Evolutionary conservation across 805 yeast genomes (phyloP).

Genomic region (Nakazawaea ishiwadae): DNA sequence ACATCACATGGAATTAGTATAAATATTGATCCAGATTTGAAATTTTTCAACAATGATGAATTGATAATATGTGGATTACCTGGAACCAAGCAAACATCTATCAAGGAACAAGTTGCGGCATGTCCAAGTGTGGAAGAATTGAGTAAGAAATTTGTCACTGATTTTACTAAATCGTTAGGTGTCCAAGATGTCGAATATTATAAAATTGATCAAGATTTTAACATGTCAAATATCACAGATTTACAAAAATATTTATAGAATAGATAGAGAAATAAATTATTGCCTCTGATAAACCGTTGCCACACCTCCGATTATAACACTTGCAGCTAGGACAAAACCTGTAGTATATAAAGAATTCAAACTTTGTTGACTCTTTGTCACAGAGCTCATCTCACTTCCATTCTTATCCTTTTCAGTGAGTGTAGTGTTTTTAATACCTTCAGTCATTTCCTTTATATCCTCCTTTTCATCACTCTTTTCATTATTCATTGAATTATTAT

Average conservation of each 20-base stretch:
- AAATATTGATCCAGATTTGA: slow-evolving; percentile 70
- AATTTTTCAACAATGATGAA: slow-evolving; percentile 53
- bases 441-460: not conserved
- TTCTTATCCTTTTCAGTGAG: not conserved
- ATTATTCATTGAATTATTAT: too few species aligned
- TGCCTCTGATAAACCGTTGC: slow-evolving; percentile 5
- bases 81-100: slow-evolving; percentile 51
- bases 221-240: slow-evolving; percentile 2
- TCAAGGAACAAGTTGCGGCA: slow-evolving; percentile 25
- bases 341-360: too few species aligned
- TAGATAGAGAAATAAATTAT: not conserved
- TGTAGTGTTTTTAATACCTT: not conserved
- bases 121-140: slow-evolving; percentile 18
- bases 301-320: slow-evolving; percentile 5
- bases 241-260: slow-evolving; percentile 1
- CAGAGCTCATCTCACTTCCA: not conserved
- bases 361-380: not conserved
- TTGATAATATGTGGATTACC: slow-evolving; percentile 86
- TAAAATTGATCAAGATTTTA: slow-evolving; percentile 5
- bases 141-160: slow-evolving; percentile 30
- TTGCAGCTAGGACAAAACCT: too few species aligned
- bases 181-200: slow-evolving; percentile 11
- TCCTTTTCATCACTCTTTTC: not conserved
- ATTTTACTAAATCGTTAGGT: slow-evolving; percentile 41
- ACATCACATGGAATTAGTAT: slow-evolving; percentile 89